phyloP scores from a whole-genome alignment of 2,329 filamentous ascomycete genomes.

The Thelonectria olida region DNA sequence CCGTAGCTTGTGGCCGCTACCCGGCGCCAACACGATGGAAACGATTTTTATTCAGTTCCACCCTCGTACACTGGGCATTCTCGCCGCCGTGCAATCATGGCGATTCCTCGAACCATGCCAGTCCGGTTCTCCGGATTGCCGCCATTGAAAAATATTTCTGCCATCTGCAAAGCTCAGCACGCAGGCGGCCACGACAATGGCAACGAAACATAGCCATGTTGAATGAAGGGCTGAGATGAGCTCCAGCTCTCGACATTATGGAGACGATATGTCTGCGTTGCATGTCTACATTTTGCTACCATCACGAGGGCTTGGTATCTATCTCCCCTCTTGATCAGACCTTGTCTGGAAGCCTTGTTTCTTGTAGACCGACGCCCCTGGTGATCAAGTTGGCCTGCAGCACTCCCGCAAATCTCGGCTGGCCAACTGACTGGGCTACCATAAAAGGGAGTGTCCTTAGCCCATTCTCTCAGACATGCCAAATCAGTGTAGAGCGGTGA shows the following conservation, averaged over 20 bases:
- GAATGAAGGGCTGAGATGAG: constrained; percentile 25
- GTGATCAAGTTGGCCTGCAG: not conserved
- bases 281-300: not conserved
- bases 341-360: constrained; percentile 33
- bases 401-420: constrained; percentile 15
- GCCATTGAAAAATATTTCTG: constrained; percentile 17
- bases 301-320: constrained; percentile 36
- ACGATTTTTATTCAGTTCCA: constrained; percentile 3
- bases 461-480: constrained; percentile 30
- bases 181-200: constrained; percentile 1
- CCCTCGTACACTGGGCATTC: constrained; percentile 21
- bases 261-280: not conserved
- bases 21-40: constrained; percentile 13
- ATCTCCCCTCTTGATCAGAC: constrained; percentile 33
- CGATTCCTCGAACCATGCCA: constrained; percentile 18
- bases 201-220: constrained; percentile 17
- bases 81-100: constrained; percentile 12
- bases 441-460: constrained; percentile 32
- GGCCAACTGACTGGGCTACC: not conserved
- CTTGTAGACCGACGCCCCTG: constrained; percentile 29
- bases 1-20: constrained; percentile 14
- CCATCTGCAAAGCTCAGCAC: not conserved
- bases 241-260: not conserved
- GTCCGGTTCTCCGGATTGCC: constrained; percentile 10
- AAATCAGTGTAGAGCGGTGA: constrained; percentile 36